Evolutionary conservation across 352 stramenopile genomes (phyloP).

Genomic region (Thraustotheca clavata): DNA sequence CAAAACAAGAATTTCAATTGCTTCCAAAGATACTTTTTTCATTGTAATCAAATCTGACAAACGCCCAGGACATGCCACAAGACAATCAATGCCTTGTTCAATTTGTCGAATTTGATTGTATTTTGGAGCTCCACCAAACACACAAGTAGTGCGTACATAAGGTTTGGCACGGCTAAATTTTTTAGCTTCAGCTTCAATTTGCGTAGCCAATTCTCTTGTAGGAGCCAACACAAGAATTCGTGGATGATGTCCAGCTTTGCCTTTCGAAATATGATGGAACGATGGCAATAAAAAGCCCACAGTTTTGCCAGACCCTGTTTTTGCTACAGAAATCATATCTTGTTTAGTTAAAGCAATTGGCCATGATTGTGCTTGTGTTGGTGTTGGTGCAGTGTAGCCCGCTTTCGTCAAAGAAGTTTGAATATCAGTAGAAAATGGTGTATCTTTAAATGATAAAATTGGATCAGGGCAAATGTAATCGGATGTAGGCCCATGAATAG

Average conservation of each 20-base stretch:
- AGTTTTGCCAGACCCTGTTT: slow-evolving; percentile 95
- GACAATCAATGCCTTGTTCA: slow-evolving; percentile 83
- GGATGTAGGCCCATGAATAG: background rate
- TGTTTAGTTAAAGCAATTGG: slow-evolving; percentile 18
- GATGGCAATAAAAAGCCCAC: slow-evolving; percentile 93
- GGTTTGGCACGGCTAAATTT: slow-evolving; percentile 51
- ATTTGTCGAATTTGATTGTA: slow-evolving; percentile 83
- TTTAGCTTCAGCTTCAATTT: slow-evolving; percentile 89
- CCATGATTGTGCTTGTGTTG: slow-evolving; percentile 34
- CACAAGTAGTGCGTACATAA: slow-evolving; percentile 86
- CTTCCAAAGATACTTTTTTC: slow-evolving; percentile 48
- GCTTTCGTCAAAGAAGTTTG: background rate
- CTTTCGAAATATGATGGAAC: slow-evolving; percentile 86
- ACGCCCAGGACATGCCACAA: slow-evolving; percentile 94
- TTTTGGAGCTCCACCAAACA: slow-evolving; percentile 97
- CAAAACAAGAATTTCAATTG: slow-evolving; percentile 52
- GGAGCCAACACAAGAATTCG: slow-evolving; percentile 80
- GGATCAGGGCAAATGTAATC: slow-evolving; percentile 13
- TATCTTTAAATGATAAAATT: slow-evolving; percentile 7
- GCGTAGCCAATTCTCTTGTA: slow-evolving; percentile 93
- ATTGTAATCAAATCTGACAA: slow-evolving; percentile 91
- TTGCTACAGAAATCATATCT: slow-evolving; percentile 96
- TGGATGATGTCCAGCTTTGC: slow-evolving; percentile 73
- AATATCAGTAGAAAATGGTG: slow-evolving; percentile 14
- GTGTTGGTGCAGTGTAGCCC: slow-evolving; percentile 71